phyloP scores from a whole-genome alignment of 352 stramenopile species.

The Phytophthora pistaciae region DNA sequence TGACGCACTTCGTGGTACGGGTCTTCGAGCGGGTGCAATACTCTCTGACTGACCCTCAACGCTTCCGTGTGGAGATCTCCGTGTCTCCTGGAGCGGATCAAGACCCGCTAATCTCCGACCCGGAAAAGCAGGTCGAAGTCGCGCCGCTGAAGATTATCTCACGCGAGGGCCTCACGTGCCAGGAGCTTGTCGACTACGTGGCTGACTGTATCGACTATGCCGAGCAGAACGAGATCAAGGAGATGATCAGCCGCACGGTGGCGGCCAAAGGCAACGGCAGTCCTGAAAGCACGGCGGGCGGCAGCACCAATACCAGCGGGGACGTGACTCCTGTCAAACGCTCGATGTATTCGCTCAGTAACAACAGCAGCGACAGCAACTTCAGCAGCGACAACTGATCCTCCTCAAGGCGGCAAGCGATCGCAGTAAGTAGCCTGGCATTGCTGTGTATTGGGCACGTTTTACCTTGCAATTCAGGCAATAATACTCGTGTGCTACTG shows the following conservation, averaged over 20 bases:
- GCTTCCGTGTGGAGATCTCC: constrained; percentile 89
- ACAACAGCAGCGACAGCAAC: constrained; percentile 66
- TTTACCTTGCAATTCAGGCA: constrained; percentile 7
- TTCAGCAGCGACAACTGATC: constrained; percentile 45
- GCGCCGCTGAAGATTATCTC: constrained; percentile 88
- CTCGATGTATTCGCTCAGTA: constrained; percentile 63
- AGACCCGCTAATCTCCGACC: constrained; percentile 70
- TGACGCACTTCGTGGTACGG: constrained; percentile 99
- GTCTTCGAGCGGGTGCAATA: constrained; percentile 96
- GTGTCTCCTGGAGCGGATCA: constrained; percentile 82
- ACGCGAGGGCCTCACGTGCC: constrained; percentile 79
- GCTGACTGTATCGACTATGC: constrained; percentile 78
- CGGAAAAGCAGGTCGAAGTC: constrained; percentile 71
- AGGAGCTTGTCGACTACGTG: constrained; percentile 89
- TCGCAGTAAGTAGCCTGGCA: constrained; percentile 20
- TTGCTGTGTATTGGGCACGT: constrained; percentile 16
- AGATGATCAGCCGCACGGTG: constrained; percentile 35
- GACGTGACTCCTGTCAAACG: constrained; percentile 57
- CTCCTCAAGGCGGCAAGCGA: neutral
- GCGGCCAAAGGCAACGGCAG: constrained; percentile 39
- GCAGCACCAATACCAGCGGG: constrained; percentile 35
- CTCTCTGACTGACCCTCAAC: constrained; percentile 67
- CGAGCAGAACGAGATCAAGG: constrained; percentile 65
- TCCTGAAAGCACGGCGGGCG: constrained; percentile 28
- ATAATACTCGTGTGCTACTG: constrained; percentile 22